Conservation (phyloP, 768 basidiomycete species). For the Jaapia argillacea region DNA sequence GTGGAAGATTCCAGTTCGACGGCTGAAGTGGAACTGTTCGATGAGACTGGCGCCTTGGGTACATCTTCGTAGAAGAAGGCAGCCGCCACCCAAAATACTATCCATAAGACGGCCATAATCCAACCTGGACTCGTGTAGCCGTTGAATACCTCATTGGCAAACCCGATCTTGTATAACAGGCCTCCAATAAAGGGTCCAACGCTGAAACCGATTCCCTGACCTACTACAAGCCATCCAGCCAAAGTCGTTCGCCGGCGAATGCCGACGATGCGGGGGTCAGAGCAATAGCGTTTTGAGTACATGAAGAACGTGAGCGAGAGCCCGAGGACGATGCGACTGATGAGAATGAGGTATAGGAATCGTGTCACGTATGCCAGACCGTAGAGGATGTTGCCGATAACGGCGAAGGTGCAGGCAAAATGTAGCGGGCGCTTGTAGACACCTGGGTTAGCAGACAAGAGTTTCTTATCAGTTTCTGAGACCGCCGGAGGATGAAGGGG, state of each 20-base stretch:
- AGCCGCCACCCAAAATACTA: slow-evolving; percentile 35
- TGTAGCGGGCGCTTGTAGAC: slow-evolving; percentile 44
- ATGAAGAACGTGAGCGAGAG: slow-evolving; percentile 54
- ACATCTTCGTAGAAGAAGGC: slow-evolving; percentile 23
- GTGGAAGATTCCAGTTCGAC: neutral
- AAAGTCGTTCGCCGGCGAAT: slow-evolving; percentile 52
- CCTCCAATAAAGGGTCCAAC: slow-evolving; percentile 58
- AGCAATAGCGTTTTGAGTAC: slow-evolving; percentile 62
- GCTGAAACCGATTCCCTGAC: slow-evolving; percentile 52
- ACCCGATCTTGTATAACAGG: slow-evolving; percentile 50
- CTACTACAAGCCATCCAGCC: slow-evolving; percentile 52
- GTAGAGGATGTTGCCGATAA: slow-evolving; percentile 51
- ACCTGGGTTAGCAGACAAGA: slow-evolving; percentile 27
- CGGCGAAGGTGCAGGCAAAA: slow-evolving; percentile 38
- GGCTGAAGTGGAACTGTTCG: neutral
- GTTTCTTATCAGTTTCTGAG: neutral
- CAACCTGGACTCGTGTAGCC: slow-evolving; percentile 60
- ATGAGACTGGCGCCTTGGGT: slow-evolving; percentile 12
- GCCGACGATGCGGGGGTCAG: slow-evolving; percentile 59
- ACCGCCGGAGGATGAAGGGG: neutral
- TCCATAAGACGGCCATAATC: slow-evolving; percentile 49
- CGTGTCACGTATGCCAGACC: slow-evolving; percentile 48
- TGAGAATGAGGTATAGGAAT: slow-evolving; percentile 59
- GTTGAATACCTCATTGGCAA: slow-evolving; percentile 47
- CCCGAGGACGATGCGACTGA: slow-evolving; percentile 58